Evolutionary conservation across 2,329 filamentous ascomycete species (phyloP), one percentile per base, ranked within the genome.

Genomic region (Aphanoascus verrucosus): DNA sequence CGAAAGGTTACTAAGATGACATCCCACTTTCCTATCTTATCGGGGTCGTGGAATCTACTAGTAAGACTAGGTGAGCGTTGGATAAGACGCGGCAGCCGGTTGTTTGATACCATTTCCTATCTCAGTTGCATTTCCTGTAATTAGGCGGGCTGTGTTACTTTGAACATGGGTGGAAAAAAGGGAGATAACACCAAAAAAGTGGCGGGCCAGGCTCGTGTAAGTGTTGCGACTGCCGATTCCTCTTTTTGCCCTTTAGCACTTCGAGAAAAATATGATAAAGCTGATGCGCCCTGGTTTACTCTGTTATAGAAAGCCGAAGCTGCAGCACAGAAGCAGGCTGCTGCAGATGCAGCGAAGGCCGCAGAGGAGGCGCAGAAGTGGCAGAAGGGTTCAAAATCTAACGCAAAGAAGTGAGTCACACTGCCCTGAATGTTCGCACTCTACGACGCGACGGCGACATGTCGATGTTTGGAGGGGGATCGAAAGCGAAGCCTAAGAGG

Each of bases 131-230:
- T 4, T 28, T 37, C 3, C 8, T n/a, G 3, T 4, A 11, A 12
- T 4, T 3, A 37, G 11, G n/a, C 17, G n/a, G 11, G 5, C 7
- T 35, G 12, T n/a, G 4, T n/a, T 19, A 19, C 11, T 35, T 4
- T 15, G 49, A 74, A 60, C 59, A 90, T 90, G 86, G 84, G 77
- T 62, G 88, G 86, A 71, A 90, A 86, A 70, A 80, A 76, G 64
- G 79, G 74, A 52, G 89, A 94, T 58, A 88, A 86, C 72, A 85
- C 78, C 69, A 97, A 95, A 74, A 97, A 97, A 76, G 88, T 74
- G 2, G 81, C 84, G 7, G 93, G 91, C 59, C 88, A 96, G 70
- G 89, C 90, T 56, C 71, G 68, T 52, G 72, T 72, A 65, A 56
- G 69, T 65, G 15, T 54, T 45, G 52, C 62, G 63, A 59, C 61